Percentiles rank a stretch among this genome's conserved stretches.
Conservation (phyloP, 2,329 filamentous ascomycete genomes). For the Venturiaceae sp. region DNA sequence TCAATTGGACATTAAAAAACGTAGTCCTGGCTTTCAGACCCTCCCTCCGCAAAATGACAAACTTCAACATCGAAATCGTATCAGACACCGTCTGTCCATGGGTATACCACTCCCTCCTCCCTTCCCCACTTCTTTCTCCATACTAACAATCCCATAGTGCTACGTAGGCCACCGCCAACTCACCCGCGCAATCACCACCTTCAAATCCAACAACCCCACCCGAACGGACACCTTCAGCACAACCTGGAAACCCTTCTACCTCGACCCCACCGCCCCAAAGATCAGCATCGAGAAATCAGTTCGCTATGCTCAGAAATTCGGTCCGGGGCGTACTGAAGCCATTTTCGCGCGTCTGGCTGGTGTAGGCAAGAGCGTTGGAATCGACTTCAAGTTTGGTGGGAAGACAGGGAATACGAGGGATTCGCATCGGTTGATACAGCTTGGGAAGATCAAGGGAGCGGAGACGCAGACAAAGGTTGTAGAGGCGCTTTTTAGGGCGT, state of each 20-base stretch:
- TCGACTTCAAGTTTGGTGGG: slow-evolving; percentile 63
- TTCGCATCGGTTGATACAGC: slow-evolving; percentile 66
- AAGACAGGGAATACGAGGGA: slow-evolving; percentile 69
- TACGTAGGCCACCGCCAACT: slow-evolving; percentile 73
- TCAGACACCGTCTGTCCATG: slow-evolving; percentile 75
- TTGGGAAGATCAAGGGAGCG: slow-evolving; percentile 47
- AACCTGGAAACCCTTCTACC: slow-evolving; percentile 71
- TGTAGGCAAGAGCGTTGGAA: slow-evolving; percentile 56
- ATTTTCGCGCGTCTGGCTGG: slow-evolving; percentile 48
- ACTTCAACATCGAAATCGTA: slow-evolving; percentile 67
- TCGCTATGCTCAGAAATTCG: slow-evolving; percentile 55
- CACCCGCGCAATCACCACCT: slow-evolving; percentile 58
- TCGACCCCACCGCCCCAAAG: slow-evolving; percentile 56
- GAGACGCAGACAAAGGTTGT: slow-evolving; percentile 33
- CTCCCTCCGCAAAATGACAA: slow-evolving; percentile 47
- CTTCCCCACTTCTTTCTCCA: slow-evolving; percentile 1
- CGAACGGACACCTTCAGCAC: slow-evolving; percentile 60
- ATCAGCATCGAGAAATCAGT: slow-evolving; percentile 42
- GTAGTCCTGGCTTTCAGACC: slow-evolving; percentile 2
- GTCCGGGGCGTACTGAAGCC: slow-evolving; percentile 46
- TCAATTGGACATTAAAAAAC: background rate
- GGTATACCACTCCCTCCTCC: slow-evolving; percentile 14
- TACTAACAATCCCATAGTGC: slow-evolving; percentile 30
- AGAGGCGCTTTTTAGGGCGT: slow-evolving; percentile 29
- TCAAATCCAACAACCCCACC: slow-evolving; percentile 51